These are phyloP conservation scores for Candida adriatica DNA, from an alignment of 805 yeast genomes.

Conservation along the genomic window DNA sequence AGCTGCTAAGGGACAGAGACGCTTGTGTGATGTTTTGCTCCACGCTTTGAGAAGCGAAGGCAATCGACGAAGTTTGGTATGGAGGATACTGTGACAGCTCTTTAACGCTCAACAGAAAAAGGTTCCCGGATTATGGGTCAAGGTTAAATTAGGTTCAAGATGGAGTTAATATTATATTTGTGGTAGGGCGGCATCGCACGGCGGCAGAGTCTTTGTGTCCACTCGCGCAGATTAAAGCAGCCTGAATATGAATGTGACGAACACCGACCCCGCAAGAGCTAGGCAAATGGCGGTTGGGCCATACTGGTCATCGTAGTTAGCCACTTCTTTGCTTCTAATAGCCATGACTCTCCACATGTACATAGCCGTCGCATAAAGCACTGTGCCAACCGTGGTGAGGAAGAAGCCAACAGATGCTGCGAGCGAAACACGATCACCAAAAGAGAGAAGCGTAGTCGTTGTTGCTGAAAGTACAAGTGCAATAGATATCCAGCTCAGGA, in stretches of 20 bases:
- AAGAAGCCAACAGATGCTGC: slow-evolving; percentile 85
- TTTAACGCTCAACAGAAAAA: no score
- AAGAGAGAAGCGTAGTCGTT: slow-evolving; percentile 78
- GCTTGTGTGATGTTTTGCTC: no score
- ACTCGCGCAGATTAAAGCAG: slow-evolving; percentile 9
- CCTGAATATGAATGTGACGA: slow-evolving; percentile 46
- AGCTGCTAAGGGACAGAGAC: no score
- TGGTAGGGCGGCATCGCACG: no score
- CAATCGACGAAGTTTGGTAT: no score
- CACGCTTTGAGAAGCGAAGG: no score
- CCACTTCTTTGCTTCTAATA: slow-evolving; percentile 77
- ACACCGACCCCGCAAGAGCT: slow-evolving; percentile 64
- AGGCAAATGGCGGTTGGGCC: slow-evolving; percentile 85
- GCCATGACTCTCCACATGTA: slow-evolving; percentile 79
- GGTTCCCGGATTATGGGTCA: no score
- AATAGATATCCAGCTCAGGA: slow-evolving; percentile 87
- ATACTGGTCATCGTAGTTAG: slow-evolving; percentile 75
- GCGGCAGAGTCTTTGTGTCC: no score
- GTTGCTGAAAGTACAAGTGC: slow-evolving; percentile 84
- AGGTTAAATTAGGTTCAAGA: no score
- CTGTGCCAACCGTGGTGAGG: slow-evolving; percentile 66
- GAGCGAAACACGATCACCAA: slow-evolving; percentile 70
- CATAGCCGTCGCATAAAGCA: slow-evolving; percentile 62
- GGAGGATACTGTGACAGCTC: no score
- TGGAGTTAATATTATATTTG: no score